Evolutionary conservation across 768 basidiomycete genomes (phyloP).

Genomic region (Fibroporia radiculosa): DNA sequence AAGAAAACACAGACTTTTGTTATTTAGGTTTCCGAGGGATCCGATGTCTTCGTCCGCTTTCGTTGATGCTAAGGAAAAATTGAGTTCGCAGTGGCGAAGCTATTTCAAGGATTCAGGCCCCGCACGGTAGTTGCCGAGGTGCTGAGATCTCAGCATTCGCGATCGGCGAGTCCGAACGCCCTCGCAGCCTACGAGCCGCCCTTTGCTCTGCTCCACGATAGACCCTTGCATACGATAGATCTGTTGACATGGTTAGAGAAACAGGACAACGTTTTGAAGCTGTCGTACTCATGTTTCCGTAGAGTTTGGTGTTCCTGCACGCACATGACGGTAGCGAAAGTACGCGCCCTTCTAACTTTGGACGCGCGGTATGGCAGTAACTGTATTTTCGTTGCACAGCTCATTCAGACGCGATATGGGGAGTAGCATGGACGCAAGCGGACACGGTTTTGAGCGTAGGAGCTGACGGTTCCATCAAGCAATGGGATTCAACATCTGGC

Average conservation of each 20-base stretch:
- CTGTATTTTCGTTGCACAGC: slow-evolving; percentile 34
- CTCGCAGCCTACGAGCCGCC: too few relatives aligned
- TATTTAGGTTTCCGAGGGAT: slow-evolving; percentile 12
- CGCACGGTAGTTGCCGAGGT: slow-evolving; percentile 42
- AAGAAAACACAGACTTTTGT: slow-evolving; percentile 18
- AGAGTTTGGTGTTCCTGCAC: slow-evolving; percentile 71
- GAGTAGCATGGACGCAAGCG: slow-evolving; percentile 55
- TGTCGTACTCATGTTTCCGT: background rate
- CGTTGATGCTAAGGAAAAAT: slow-evolving; percentile 78
- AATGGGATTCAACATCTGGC: slow-evolving; percentile 62
- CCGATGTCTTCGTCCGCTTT: slow-evolving; percentile 91
- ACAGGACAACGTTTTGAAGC: too few relatives aligned
- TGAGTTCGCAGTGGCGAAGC: slow-evolving; percentile 35
- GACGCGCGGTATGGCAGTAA: background rate
- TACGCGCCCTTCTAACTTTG: slow-evolving; percentile 27
- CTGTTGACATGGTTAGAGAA: too few relatives aligned
- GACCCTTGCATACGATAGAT: too few relatives aligned
- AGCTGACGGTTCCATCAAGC: slow-evolving; percentile 71
- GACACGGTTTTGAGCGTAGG: slow-evolving; percentile 64
- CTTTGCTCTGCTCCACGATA: too few relatives aligned
- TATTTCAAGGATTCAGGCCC: slow-evolving; percentile 36
- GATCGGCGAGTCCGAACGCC: too few relatives aligned
- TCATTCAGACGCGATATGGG: slow-evolving; percentile 78
- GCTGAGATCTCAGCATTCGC: background rate
- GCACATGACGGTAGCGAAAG: slow-evolving; percentile 73